Evolutionary conservation across 768 basidiomycete species (phyloP), one percentile per base, ranked within the genome.

Genomic region (Rhodotorula taiwanensis): DNA sequence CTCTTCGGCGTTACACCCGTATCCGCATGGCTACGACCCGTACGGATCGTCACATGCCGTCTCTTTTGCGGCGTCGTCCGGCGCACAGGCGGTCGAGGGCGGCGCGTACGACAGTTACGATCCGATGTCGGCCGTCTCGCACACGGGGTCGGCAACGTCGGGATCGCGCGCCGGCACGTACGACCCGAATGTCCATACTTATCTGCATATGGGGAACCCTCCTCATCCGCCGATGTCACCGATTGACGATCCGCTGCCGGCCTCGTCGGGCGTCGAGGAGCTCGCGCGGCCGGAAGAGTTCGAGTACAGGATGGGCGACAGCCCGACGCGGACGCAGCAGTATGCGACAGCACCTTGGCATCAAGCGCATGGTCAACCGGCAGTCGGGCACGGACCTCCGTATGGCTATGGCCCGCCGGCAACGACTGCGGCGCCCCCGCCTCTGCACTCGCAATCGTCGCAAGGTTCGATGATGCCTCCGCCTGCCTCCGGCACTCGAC

Each of bases 231-330:
- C n/a, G n/a, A n/a, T n/a, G n/a, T n/a, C n/a, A n/a, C n/a, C n/a
- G n/a, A 47, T 30, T 42, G 42, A 28, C 58, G 51, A 34, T 54
- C 45, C 59, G 52, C 47, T 25, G n/a, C 45, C 59, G 16, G 53
- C 36, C 9, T 16, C 36, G 36, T 36, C 50, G 2, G 52, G 9
- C 20, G 52, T 49, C 21, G 54, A 56, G n/a, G 67, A 53, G 18
- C 58, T 69, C 33, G 67, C 62, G 33, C 45, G 60, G 34, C 67
- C 67, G 28, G 67, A 58, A 15, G 62, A 60, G 43, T 69, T 69
- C 33, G 30, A 50, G 7, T 69, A 51, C 60, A 55, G 67, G 0
- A 18, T 60, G 1, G 58, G n/a, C 9, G 25, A 50, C 20, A 21
- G 51, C 34, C 15, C 49, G 51, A 5, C 31, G 18, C 28, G 28